Base-by-base conservation (phyloP, 805 yeast species). In the Tetrapisispora pingtungensis region DNA sequence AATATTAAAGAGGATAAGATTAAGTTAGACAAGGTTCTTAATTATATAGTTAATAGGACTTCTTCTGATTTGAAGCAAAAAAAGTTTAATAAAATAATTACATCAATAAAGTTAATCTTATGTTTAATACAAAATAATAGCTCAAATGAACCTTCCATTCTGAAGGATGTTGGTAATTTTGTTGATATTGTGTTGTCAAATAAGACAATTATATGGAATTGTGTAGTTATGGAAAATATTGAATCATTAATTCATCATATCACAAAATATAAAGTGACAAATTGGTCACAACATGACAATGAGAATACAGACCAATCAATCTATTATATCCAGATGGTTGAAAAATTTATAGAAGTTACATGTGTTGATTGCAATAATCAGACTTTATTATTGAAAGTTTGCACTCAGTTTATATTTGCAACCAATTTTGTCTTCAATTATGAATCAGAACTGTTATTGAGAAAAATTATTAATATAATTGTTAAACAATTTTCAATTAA, bases 221-320 rank as follows among this genome's bases (percentile, higher is more conserved):
- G 15, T 7, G 12, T 4, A 7, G 18, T 36, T 10, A 37, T 37
- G n/a, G 24, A 18, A 18, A 37, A 28, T 18, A 28, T 37, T 6
- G 40, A 28, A 37, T 12, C 15, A 13, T 18, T 28, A n/a, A 37
- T 37, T n/a, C 39, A 36, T 7, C 15, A 36, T 15, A 24, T 36
- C 3, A n/a, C 39, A 22, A 24, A 24, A 15, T 15, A 22, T n/a
- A 36, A 24, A 24, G 10, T 18, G 17, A 10, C 18, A 7, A 8
- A 8, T 7, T 28, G 26, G 33, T 18, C 20, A 14, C n/a, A 10
- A 12, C 8, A 10, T 7, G 26, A 27, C 4, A 3, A 28, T 18
- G 33, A 80, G 84, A 57, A 71, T 89, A 6, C 8, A 22, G 56
- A 83, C 93, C 32, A 15, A 6, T 5, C 26, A 6, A 12, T 8